phyloP scores from a whole-genome alignment of 1,284 basidiomycete genomes.

The Malassezia vespertilionis region DNA sequence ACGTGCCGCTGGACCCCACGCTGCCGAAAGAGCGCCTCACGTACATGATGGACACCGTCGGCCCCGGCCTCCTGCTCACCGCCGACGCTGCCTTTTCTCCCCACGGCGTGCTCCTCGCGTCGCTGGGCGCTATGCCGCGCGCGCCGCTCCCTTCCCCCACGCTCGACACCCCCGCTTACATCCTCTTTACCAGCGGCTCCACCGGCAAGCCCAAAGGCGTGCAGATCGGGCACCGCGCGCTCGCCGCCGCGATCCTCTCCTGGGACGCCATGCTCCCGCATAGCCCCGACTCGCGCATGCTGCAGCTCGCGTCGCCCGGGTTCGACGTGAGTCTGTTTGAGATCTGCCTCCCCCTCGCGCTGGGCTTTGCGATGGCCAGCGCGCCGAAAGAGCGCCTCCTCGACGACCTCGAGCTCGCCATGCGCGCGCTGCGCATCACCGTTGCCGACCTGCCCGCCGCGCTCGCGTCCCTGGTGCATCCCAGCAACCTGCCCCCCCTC shows the following conservation, averaged over 20 bases:
- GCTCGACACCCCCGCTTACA: slow-evolving; percentile 28
- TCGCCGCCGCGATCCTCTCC: slow-evolving; percentile 36
- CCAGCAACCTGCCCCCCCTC: slow-evolving; percentile 27
- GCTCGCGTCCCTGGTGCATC: slow-evolving; percentile 36
- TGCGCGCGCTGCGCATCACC: slow-evolving; percentile 33
- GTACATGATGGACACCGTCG: slow-evolving; percentile 36
- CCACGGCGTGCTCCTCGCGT: not conserved
- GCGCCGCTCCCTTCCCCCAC: not conserved
- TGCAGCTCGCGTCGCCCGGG: slow-evolving; percentile 42
- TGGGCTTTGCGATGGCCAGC: slow-evolving; percentile 36
- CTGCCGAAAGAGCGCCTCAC: slow-evolving; percentile 31
- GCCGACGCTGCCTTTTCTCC: not conserved
- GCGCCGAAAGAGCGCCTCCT: slow-evolving; percentile 39
- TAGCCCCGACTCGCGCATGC: slow-evolving; percentile 24
- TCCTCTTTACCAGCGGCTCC: slow-evolving; percentile 41
- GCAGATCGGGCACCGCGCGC: slow-evolving; percentile 34
- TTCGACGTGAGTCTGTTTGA: slow-evolving; percentile 46
- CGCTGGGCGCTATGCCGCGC: not conserved
- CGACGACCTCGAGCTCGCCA: slow-evolving; percentile 31
- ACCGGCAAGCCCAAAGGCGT: slow-evolving; percentile 44
- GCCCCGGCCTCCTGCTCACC: slow-evolving; percentile 17
- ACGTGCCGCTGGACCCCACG: slow-evolving; percentile 39
- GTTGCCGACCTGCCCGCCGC: slow-evolving; percentile 43
- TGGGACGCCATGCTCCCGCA: slow-evolving; percentile 39
- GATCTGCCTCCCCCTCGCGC: slow-evolving; percentile 39